Base-by-base conservation (phyloP, 257 asterid genomes). In the Thymus quinquecostatus region DNA sequence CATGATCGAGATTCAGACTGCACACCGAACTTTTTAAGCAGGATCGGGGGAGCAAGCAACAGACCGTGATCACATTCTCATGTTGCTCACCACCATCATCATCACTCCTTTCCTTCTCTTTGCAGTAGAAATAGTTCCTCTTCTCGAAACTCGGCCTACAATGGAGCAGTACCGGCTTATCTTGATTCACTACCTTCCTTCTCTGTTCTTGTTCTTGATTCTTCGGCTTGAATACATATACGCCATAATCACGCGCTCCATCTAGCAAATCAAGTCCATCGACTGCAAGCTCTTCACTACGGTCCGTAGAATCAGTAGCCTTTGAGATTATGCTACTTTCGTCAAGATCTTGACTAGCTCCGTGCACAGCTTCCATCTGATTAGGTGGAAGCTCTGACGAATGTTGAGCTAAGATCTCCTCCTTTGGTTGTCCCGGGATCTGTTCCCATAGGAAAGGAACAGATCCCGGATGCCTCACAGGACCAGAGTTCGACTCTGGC, bases 391-490 rank as follows among this genome's bases (percentile, higher is more conserved):
- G 34, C 60, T 54, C 60, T 8, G 13, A 1, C 27, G 58, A 53
- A 4, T 41, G 4, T 6, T 29, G 55, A 11, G 69, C 57, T 45
- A 64, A 8, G 14, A 64, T 61, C 44, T 76, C 86, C 60, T 82
- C 79, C 80, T 88, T 90, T 9, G 97, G 92, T 71, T 54, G 79
- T 72, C 98, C 98, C 21, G 97, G 98, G 63, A 63, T 78, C 61
- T 70, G 88, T 64, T 92, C 98, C 98, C 98, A 90, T 3, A 36
- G 44, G 38, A 92, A 92, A n/a, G 98, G 98, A 34, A 90, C 90
- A 6, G 82, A 71, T 53, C 95, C 97, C 0, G 91, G 83, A n/a
- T 82, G 85, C 12, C 85, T 79, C 43, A 87, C 81, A 0, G 92
- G 91, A 3, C 94, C 94, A 1, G 96, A 89, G 41, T 82, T 86